Evolutionary conservation across 306 rosid species (phyloP).

Genomic region (Malus asiatica): DNA sequence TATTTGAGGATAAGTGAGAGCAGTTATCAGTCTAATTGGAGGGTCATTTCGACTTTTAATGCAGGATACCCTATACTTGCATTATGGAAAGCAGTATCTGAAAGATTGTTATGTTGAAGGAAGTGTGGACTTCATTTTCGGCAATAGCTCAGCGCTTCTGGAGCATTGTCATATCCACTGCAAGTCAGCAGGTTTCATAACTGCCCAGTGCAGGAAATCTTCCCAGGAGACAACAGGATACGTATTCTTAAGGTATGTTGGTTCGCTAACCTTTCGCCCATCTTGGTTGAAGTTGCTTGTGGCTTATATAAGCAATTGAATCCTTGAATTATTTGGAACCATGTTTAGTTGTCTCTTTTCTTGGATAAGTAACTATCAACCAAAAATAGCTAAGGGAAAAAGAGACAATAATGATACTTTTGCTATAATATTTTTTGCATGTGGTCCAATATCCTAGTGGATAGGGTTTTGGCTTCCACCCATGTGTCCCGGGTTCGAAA

Average conservation of each 20-base stretch:
- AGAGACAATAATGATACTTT: not conserved
- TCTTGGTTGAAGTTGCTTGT: not conserved
- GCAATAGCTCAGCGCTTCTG: constrained; percentile 83
- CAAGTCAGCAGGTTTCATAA: constrained; percentile 70
- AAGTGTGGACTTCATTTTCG: constrained; percentile 88
- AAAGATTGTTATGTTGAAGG: constrained; percentile 93
- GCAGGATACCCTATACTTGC: constrained; percentile 87
- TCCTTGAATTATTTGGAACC: not conserved
- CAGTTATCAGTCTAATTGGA: not conserved
- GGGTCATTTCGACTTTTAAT: constrained; percentile 9
- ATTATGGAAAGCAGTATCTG: constrained; percentile 69
- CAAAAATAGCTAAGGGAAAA: not conserved
- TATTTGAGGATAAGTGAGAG: constrained; percentile 1
- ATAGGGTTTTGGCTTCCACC: too few relatives aligned
- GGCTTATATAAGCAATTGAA: not conserved
- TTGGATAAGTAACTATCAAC: not conserved
- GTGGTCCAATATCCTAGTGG: too few relatives aligned
- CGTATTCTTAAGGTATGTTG: constrained; percentile 66
- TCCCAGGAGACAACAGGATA: constrained; percentile 82
- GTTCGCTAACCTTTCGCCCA: not conserved
- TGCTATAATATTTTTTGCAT: not conserved
- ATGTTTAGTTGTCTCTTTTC: not conserved
- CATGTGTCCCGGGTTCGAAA: too few relatives aligned
- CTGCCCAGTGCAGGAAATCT: constrained; percentile 82
- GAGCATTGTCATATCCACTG: constrained; percentile 85